Evolutionary conservation across 2,329 filamentous ascomycete genomes (phyloP), one percentile per base, ranked within the genome.

Genomic region (Rutstroemia sp.): DNA sequence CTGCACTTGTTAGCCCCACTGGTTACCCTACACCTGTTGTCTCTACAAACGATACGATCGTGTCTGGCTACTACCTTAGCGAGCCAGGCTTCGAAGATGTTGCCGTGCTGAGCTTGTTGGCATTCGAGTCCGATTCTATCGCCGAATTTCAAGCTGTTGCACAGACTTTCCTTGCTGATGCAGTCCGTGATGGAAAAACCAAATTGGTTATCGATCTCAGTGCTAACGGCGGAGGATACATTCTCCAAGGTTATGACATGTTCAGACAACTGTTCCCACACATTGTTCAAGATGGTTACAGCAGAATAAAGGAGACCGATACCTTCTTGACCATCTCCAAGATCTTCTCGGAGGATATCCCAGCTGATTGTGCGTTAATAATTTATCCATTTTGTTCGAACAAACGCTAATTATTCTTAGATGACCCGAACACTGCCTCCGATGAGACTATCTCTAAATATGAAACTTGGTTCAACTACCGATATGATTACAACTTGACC

Each of bases 141-240:
- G 41, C 54, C 7, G 66, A 69, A 53, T 70, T 69, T 42, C 67
- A 70, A 50, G 49, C 56, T 18, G 59, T 67, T 1, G 61, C 55
- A 7, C 52, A 67, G 49, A 55, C 69, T 4, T 74, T 83, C 61
- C 71, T 85, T 16, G 69, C 72, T 0, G 69, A 72, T 42, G 75
- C 75, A 12, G 74, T 75, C 44, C 60, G 67, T 2, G 71, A 72
- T 2, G 73, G 75, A 2, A 83, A 83, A 66, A 79, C 73, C 2
- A 83, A 80, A 66, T 72, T 88, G 5, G 74, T 88, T 30, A 79
- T 88, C 58, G 86, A 88, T 60, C 65, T 88, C 6, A 76, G 79
- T 4, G 75, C 72, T 2, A 89, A 88, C 61, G 73, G 73, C 0
- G 85, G 85, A 41, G 85, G 85, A 1, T 69, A 70, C 46, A 65